Base-by-base conservation (phyloP, 495 filamentous ascomycete genomes). In the Durotheca rogersii region DNA sequence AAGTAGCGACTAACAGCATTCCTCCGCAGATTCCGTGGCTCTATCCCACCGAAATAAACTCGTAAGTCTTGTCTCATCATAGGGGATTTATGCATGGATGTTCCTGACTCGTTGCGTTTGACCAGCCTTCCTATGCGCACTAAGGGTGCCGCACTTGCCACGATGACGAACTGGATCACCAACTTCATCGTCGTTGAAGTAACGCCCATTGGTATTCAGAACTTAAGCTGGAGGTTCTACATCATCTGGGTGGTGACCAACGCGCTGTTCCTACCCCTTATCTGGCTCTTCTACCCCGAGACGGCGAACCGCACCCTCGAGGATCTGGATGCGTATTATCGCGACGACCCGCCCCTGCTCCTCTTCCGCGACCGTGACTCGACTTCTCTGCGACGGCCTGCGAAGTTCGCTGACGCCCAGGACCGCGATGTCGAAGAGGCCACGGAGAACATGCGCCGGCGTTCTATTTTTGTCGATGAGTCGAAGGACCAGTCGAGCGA, bases 241-340 rank as follows among this genome's bases (percentile, higher is more conserved):
- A 75, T 87, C 49, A 83, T 86, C 50, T 87, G 81, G 70, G 77
- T 78, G 25, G 70, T 84, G 37, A 73, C 78, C 37, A 81, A 84
- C 56, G 68, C 65, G 12, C 54, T 67, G 6, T 81, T 85, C 69
- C 71, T 86, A 1, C 82, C 81, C 0, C 67, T 83, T 15, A 75
- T 82, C n/a, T 85, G 80, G 53, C 76, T 83, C 37, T 72, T 83
- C 46, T 84, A 79, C 51, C 81, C 79, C 0, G 82, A 85, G 51
- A 47, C 58, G 56, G 65, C 70, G 23, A 76, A 75, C 53, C 67
- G 74, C 4, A 70, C 61, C 27, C 60, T 78, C 0, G 74, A 75
- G 42, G 72, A 74, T 46, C 31, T 77, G 4, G 72, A 78, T 39
- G 61, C 62, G 0, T 75, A 71, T 40, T 76, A 73, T 51, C 71